Base-by-base conservation (phyloP, 306 rosid species). In the Pterocarpus macrocarpus region DNA sequence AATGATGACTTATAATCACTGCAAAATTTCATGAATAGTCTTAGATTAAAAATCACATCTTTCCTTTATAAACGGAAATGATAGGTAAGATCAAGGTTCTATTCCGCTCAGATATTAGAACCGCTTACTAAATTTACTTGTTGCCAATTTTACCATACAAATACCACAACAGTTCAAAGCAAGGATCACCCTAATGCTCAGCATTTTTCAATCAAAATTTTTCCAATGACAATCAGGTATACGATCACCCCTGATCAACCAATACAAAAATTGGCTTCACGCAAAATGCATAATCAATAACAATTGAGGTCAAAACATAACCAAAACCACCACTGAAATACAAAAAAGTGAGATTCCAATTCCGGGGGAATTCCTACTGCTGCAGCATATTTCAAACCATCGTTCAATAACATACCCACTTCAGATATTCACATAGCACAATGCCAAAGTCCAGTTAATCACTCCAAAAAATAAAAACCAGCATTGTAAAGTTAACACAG, bases 21-120 rank as follows among this genome's bases (percentile, higher is more conserved):
- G 49, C 79, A 63, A 32, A 71, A 63, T 35, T 64, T 64, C 56
- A 73, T 57, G 41, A 17, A 64, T 52, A n/a, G 36, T 32, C 50
- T 30, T 0, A 70, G 53, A 47, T 39, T 63, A 33, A 62, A 52
- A 64, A 66, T 76, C 32, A 70, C 56, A 32, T 14, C 44, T 73
- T 61, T 67, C 74, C 53, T 28, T 71, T 5, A 41, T 9, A 76
- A 61, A 30, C 56, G 16, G 44, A 30, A 59, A 45, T 13, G 30
- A 38, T 34, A 4, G 47, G 49, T 59, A 59, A 44, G 32, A 16
- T 47, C 53, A 34, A 17, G 63, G 22, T 30, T 44, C 34, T 45
- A 47, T 13, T 55, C n/a, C 39, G 28, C 28, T 22, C 28, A 22
- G 28, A 22, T 22, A 22, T 22, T 22, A 22, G 28, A 22, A 22